These are phyloP conservation scores for Symbiodinium natans DNA, from an alignment of 73 alveolate species.

Conservation along the genomic window DNA sequence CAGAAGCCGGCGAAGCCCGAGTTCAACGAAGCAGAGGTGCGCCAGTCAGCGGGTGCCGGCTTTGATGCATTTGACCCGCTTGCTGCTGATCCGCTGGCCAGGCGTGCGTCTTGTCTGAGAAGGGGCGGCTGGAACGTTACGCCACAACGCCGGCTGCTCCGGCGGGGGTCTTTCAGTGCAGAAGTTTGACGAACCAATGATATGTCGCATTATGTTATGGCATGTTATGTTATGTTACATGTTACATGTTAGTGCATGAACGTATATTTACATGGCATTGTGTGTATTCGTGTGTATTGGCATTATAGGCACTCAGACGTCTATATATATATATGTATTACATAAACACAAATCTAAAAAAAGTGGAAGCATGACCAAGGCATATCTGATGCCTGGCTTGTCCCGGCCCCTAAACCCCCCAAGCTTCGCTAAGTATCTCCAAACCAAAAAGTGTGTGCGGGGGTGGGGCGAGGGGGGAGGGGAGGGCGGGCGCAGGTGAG, in stretches of 20 bases:
- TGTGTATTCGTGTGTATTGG: background rate
- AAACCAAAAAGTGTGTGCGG: too few relatives aligned
- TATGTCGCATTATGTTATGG: conserved; percentile 24
- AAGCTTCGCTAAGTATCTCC: too few relatives aligned
- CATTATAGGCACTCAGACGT: background rate
- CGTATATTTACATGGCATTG: background rate
- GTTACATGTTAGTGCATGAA: background rate
- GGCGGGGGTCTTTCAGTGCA: background rate
- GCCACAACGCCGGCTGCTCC: background rate
- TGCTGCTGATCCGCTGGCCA: background rate
- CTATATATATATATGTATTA: background rate
- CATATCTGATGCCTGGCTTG: too few relatives aligned
- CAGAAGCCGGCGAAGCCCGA: background rate
- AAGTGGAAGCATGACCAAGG: background rate
- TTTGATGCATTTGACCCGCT: background rate
- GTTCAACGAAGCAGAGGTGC: background rate
- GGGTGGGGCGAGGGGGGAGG: too few relatives aligned
- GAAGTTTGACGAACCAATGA: background rate
- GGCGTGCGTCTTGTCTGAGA: background rate
- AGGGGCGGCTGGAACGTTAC: background rate
- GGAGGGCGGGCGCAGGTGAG: too few relatives aligned
- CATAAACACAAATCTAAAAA: background rate
- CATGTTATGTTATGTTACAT: too few relatives aligned
- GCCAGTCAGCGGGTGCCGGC: background rate
- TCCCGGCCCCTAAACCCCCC: too few relatives aligned